Evolutionary conservation across 306 rosid species (phyloP), one percentile per base, ranked within the genome.

Genomic region (Cucurbita ficifolia): DNA sequence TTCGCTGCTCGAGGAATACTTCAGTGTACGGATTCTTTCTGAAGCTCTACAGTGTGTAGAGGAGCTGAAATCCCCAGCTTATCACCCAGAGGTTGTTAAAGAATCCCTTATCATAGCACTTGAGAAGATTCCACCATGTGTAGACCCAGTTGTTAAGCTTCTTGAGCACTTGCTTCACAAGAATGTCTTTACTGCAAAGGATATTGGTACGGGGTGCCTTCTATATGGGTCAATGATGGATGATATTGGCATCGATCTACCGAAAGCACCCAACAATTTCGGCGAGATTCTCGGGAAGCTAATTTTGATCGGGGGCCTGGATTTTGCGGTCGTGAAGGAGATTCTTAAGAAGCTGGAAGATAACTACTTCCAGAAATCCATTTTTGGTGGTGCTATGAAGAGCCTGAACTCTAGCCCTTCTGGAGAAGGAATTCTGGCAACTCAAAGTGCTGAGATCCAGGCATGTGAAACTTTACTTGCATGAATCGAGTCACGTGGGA

Each of bases 31-130:
- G 50, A 80, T 80, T 45, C 78, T 83, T 0, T 72, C 75, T 16
- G 84, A 83, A 81, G 87, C 87, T 19, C 80, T 77, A 19, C 84
- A 80, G 53, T 80, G 87, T 75, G 86, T 83, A 50, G 81, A 78
- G 75, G 85, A 82, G 77, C 76, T 82, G 67, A 75, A 78, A 48
- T 52, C 85, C 21, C 80, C 85, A 35, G 74, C 77, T 40, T 76
- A 76, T 61, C 83, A 82, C 68, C 72, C 75, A 0, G 83, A 82
- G 65, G 70, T 79, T 76, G 83, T 82, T 49, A 82, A 79, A 71
- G 77, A 79, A 69, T 76, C 83, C 9, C 62, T 82, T 79, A 38
- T 9, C 55, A 73, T 79, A 7, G 81, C 81, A 17, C 86, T 76
- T 8, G 83, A 82, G 39, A 79, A 79, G 77, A 82, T 64, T 71